A percentile compares a stretch with the other conserved stretches of the same genome.
These are phyloP conservation scores for Leucosporidium creatinivorum DNA, from an alignment of 768 basidiomycete species.

Conservation along the genomic window DNA sequence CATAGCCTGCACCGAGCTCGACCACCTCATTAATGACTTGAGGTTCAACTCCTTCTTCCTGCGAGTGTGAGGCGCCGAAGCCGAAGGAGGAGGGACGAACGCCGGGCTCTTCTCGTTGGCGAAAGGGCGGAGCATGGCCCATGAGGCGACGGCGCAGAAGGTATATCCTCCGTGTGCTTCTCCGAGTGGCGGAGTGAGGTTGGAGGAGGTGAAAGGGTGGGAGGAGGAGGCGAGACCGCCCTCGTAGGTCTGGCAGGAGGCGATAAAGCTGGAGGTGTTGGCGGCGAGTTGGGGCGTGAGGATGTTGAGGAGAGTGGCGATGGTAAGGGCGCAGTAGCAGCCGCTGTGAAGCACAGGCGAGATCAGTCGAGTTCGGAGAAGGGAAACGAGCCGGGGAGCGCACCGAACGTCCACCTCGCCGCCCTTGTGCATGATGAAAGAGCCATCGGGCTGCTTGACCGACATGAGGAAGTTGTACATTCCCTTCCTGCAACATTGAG, in stretches of 20 bases:
- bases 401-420: slow-evolving; percentile 93
- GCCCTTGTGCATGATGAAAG: slow-evolving; percentile 76
- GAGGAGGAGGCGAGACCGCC: slow-evolving; percentile 84
- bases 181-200: slow-evolving; percentile 63
- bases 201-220: slow-evolving; percentile 54
- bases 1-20: slow-evolving; percentile 73
- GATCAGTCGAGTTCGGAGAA: neutral
- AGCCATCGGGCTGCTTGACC: slow-evolving; percentile 85
- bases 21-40: slow-evolving; percentile 64
- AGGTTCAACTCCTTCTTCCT: slow-evolving; percentile 48
- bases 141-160: slow-evolving; percentile 80
- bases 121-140: slow-evolving; percentile 66
- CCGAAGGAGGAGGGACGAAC: slow-evolving; percentile 2
- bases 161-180: slow-evolving; percentile 98
- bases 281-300: slow-evolving; percentile 78
- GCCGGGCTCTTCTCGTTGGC: slow-evolving; percentile 19
- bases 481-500: slow-evolving; percentile 39
- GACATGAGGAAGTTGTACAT: slow-evolving; percentile 86
- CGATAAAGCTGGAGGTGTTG: slow-evolving; percentile 69
- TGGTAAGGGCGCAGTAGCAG: slow-evolving; percentile 80
- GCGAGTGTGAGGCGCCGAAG: neutral
- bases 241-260: slow-evolving; percentile 90
- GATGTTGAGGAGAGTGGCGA: slow-evolving; percentile 73
- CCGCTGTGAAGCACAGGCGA: slow-evolving; percentile 51
- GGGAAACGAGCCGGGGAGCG: slow-evolving; percentile 27